Evolutionary conservation across 1,284 basidiomycete genomes (phyloP).

Genomic region (Ganoderma lucidum): DNA sequence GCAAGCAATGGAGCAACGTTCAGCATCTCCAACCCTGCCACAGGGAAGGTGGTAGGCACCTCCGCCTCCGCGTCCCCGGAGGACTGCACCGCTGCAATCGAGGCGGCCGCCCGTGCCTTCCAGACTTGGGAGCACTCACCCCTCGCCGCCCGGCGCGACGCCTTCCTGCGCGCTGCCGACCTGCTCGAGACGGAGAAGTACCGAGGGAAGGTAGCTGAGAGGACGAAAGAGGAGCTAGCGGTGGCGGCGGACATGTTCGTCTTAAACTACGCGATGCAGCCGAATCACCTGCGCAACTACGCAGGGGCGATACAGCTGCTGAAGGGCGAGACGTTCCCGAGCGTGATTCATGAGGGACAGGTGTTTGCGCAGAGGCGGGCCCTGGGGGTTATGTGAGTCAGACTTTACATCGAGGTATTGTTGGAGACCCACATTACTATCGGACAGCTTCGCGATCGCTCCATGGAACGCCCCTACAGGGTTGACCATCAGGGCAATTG

Average conservation of each 20-base stretch:
- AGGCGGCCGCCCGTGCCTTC: slow-evolving; percentile 56
- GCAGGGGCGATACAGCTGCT: slow-evolving; percentile 26
- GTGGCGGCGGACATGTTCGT: slow-evolving; percentile 38
- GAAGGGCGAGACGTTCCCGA: slow-evolving; percentile 44
- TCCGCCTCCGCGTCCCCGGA: slow-evolving; percentile 54
- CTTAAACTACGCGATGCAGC: slow-evolving; percentile 32
- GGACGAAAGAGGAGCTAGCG: slow-evolving; percentile 50
- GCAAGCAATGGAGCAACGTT: slow-evolving; percentile 52
- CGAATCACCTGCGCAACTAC: slow-evolving; percentile 27
- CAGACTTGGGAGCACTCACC: slow-evolving; percentile 54
- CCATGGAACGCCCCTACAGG: slow-evolving; percentile 55
- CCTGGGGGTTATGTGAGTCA: slow-evolving; percentile 43
- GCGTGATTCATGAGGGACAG: slow-evolving; percentile 40
- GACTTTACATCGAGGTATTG: no score
- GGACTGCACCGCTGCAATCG: slow-evolving; percentile 57
- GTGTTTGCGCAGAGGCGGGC: slow-evolving; percentile 43
- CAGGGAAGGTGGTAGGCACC: slow-evolving; percentile 49
- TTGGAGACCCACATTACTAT: neutral
- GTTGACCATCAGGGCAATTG: slow-evolving; percentile 58
- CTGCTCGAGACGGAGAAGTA: slow-evolving; percentile 52
- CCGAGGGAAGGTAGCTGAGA: slow-evolving; percentile 44
- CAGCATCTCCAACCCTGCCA: slow-evolving; percentile 54
- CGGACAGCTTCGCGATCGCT: slow-evolving; percentile 24
- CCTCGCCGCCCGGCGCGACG: slow-evolving; percentile 48
- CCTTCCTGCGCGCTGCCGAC: slow-evolving; percentile 56